Evolutionary conservation across 2,329 filamentous ascomycete species (phyloP), one percentile per base, ranked within the genome.

Genomic region (Fusarium tuaranense): DNA sequence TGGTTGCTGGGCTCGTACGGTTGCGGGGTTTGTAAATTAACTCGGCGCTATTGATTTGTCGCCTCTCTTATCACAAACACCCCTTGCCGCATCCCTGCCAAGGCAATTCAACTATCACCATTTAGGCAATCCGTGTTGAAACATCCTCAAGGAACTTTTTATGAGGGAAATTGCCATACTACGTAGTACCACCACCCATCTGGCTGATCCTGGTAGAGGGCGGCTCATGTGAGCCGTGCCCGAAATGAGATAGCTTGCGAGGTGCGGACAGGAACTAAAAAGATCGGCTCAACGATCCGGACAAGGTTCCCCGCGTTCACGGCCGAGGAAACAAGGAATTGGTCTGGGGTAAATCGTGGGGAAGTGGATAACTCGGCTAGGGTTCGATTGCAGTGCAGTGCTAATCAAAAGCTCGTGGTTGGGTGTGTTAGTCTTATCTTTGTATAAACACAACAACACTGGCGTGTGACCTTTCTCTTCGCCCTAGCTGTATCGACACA

Each of bases 331-430:
- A 12, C 30, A 22, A 38, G 27, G 34, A 41, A 18, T 6, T 30
- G 27, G 48, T 41, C 68, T 68, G 68, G 68, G 69, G 69, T 71
- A 71, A 65, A 65, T 59, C 36, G n/a, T 57, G 64, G 57, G 51
- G 57, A 71, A 41, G 34, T n/a, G 25, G 32, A 22, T 6, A 27
- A 7, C 27, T n/a, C 20, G 25, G 25, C 55, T 18, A 62, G 63
- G n/a, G 32, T 22, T 13, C 7, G 9, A 16, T 46, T 60, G 13
- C 53, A 73, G 62, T 60, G 13, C 53, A 73, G 62, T 58, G 64
- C 53, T 61, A 63, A 69, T 65, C 53, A 55, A 34, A 55, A 34
- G 18, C 51, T 34, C 51, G 27, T 55, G 51, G 51, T 55, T 55
- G 27, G 48, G 51, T 12, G 51, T 10, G 30, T 4, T 3, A n/a